These are phyloP conservation scores for Pseudevernia furfuracea DNA, from an alignment of 495 filamentous ascomycete genomes.

Conservation along the genomic window DNA sequence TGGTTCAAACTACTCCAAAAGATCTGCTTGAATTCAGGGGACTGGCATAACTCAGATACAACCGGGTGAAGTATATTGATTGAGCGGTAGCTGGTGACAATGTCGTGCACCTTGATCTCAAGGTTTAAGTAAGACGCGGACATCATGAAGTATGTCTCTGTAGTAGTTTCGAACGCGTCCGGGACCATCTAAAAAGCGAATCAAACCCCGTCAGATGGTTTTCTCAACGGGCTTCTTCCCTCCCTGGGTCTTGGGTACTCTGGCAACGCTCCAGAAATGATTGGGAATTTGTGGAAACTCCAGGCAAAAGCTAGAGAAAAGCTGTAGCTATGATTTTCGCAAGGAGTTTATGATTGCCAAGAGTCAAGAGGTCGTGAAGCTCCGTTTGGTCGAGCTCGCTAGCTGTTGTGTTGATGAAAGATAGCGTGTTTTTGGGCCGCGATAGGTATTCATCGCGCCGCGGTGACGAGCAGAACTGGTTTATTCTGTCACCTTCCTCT, in stretches of 20 bases:
- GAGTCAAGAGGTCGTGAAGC: not conserved
- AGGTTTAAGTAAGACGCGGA: not conserved
- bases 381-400: not conserved
- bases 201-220: too few relatives aligned
- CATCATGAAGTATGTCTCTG: conserved; percentile 1
- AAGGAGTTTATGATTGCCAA: not conserved
- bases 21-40: conserved; percentile 9
- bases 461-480: not conserved
- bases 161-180: too few relatives aligned
- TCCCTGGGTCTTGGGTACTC: too few relatives aligned
- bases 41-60: conserved; percentile 10
- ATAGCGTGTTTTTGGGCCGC: not conserved
- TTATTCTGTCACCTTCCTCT: not conserved
- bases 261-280: not conserved
- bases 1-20: conserved; percentile 17
- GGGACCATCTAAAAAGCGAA: too few relatives aligned
- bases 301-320: not conserved
- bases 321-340: not conserved
- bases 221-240: too few relatives aligned
- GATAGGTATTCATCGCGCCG: not conserved
- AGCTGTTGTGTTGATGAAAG: not conserved
- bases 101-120: conserved; percentile 7
- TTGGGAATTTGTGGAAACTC: not conserved
- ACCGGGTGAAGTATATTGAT: conserved; percentile 16
- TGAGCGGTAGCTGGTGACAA: conserved; percentile 8